Evolutionary conservation across 2,329 filamentous ascomycete species (phyloP).

Genomic region (Lomentospora prolificans): DNA sequence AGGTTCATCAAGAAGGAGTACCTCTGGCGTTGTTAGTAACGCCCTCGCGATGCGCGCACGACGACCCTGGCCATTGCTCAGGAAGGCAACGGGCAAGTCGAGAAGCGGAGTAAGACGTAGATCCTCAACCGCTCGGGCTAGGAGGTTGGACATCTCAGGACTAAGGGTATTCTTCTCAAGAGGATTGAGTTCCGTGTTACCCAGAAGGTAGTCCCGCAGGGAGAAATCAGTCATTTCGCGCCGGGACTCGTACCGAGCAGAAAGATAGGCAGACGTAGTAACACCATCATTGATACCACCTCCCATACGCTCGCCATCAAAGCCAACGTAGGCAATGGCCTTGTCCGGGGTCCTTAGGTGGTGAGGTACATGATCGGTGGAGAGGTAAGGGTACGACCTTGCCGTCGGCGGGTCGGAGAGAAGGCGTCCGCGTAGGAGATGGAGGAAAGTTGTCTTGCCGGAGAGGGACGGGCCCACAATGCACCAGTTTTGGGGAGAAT

Average conservation of each 20-base stretch:
- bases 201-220: constrained; percentile 68
- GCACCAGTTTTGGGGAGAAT: constrained; percentile 60
- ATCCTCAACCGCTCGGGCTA: constrained; percentile 58
- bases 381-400: constrained; percentile 69
- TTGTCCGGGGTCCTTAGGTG: constrained; percentile 48
- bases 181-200: constrained; percentile 76
- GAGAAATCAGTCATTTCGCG: constrained; percentile 84
- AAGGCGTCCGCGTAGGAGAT: constrained; percentile 66
- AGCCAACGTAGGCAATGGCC: constrained; percentile 85
- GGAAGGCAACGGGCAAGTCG: constrained; percentile 73
- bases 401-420: constrained; percentile 67
- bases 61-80: constrained; percentile 89
- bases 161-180: constrained; percentile 24
- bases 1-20: constrained; percentile 82
- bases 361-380: constrained; percentile 47
- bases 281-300: constrained; percentile 41
- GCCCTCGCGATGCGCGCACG: constrained; percentile 82
- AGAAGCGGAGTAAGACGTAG: constrained; percentile 60
- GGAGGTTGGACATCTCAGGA: constrained; percentile 34
- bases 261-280: constrained; percentile 69
- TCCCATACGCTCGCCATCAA: constrained; percentile 60
- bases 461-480: constrained; percentile 70
- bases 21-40: constrained; percentile 65
- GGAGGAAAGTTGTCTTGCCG: constrained; percentile 73
- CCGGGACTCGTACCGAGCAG: constrained; percentile 80